phyloP scores from a whole-genome alignment of 208 protist genomes.

The Paratrypanosoma confusum region DNA sequence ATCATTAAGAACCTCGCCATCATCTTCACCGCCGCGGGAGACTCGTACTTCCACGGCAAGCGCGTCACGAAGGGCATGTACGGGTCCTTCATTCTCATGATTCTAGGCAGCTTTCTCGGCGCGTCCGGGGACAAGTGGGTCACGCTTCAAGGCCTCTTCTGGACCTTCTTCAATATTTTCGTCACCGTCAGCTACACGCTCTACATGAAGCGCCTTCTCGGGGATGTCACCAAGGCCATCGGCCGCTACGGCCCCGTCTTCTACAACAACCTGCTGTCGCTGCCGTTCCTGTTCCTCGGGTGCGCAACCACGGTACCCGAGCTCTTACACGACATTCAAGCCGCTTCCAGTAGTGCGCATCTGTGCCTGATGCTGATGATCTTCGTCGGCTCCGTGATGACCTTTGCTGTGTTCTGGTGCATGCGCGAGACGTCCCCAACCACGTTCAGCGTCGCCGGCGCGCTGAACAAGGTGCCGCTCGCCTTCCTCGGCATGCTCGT shows the following conservation, averaged over 20 bases:
- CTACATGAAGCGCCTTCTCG: constrained; percentile 72
- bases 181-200: constrained; percentile 70
- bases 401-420: constrained; percentile 82
- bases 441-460: constrained; percentile 79
- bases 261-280: constrained; percentile 80
- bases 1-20: constrained; percentile 78
- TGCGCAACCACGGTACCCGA: constrained; percentile 1
- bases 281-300: constrained; percentile 51
- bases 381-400: constrained; percentile 58
- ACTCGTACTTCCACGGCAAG: constrained; percentile 53
- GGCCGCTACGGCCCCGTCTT: constrained; percentile 76
- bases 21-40: constrained; percentile 71
- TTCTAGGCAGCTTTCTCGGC: constrained; percentile 46
- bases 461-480: constrained; percentile 79
- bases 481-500: constrained; percentile 70
- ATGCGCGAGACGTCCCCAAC: constrained; percentile 82
- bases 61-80: constrained; percentile 34
- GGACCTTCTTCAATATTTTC: constrained; percentile 70
- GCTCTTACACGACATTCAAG: constrained; percentile 6
- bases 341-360: constrained; percentile 6
- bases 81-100: constrained; percentile 40
- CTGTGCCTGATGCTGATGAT: constrained; percentile 36
- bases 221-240: constrained; percentile 33
- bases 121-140: constrained; percentile 64
- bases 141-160: constrained; percentile 60